These are phyloP conservation scores for Phytophthora sansomeana DNA, from an alignment of 352 stramenopile species.

Conservation along the genomic window DNA sequence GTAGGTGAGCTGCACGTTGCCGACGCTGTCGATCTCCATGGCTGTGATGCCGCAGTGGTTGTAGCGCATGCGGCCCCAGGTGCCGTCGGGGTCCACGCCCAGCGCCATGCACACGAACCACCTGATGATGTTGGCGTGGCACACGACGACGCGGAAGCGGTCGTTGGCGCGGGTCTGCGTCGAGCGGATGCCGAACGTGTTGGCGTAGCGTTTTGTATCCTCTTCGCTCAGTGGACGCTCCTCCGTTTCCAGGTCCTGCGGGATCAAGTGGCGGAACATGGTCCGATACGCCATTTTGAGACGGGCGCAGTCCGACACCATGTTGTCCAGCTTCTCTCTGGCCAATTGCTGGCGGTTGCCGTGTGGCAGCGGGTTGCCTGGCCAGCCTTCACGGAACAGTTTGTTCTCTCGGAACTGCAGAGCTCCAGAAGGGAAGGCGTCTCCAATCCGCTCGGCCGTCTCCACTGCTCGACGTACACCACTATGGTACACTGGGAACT, in stretches of 20 bases:
- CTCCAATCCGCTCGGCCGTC: constrained; percentile 56
- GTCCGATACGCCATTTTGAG: constrained; percentile 71
- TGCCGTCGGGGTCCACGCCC: constrained; percentile 65
- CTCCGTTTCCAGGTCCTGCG: constrained; percentile 59
- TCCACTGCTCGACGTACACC: constrained; percentile 58
- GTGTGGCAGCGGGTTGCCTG: constrained; percentile 67
- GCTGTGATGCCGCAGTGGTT: constrained; percentile 71
- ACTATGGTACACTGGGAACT: constrained; percentile 69
- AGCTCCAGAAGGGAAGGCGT: constrained; percentile 45
- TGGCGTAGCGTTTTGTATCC: constrained; percentile 60
- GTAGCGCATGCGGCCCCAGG: constrained; percentile 78
- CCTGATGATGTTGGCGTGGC: constrained; percentile 78
- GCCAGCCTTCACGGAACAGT: constrained; percentile 74
- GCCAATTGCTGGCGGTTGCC: constrained; percentile 70
- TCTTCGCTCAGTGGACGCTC: constrained; percentile 57
- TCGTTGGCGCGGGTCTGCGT: constrained; percentile 53
- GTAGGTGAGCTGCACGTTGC: constrained; percentile 70
- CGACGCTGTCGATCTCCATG: constrained; percentile 73
- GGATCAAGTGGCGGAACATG: constrained; percentile 75
- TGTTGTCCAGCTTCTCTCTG: constrained; percentile 77
- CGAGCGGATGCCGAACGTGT: constrained; percentile 48
- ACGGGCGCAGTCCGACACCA: constrained; percentile 72
- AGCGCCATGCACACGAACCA: constrained; percentile 79
- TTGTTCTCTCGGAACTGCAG: constrained; percentile 70
- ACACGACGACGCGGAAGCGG: constrained; percentile 67